Conservation (phyloP, 2,329 filamentous ascomycete species). For the Cladosporium sp. region DNA sequence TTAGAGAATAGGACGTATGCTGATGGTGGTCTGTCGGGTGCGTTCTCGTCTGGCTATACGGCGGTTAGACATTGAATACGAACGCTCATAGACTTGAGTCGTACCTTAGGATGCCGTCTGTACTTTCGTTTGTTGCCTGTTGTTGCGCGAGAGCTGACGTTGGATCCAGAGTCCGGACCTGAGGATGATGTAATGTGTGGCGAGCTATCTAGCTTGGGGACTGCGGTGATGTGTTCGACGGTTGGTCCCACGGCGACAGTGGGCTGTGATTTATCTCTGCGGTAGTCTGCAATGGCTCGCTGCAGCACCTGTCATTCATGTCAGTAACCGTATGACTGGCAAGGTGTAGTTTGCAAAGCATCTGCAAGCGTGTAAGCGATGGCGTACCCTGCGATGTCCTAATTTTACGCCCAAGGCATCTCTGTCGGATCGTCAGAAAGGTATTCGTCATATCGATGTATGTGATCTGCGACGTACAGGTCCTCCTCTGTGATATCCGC, state of each 20-base stretch:
- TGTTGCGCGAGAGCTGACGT: neutral
- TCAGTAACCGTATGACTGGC: neutral
- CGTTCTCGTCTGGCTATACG: slow-evolving; percentile 70
- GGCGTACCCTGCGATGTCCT: slow-evolving; percentile 73
- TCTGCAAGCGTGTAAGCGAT: neutral
- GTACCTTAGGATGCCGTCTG: slow-evolving; percentile 73
- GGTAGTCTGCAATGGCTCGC: slow-evolving; percentile 72
- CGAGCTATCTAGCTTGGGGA: neutral
- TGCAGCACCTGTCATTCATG: slow-evolving; percentile 72
- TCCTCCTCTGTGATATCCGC: slow-evolving; percentile 84
- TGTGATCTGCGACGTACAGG: slow-evolving; percentile 57
- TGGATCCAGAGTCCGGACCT: neutral
- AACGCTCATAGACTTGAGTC: slow-evolving; percentile 28
- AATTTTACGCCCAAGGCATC: slow-evolving; percentile 76
- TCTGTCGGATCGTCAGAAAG: slow-evolving; percentile 43
- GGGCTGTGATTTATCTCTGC: slow-evolving; percentile 53
- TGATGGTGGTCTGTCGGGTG: slow-evolving; percentile 76
- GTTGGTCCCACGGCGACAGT: neutral
- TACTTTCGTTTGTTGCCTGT: slow-evolving; percentile 68
- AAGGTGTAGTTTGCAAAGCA: neutral
- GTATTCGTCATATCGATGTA: neutral
- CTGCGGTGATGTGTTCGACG: neutral
- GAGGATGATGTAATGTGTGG: neutral
- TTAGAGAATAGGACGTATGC: slow-evolving; percentile 87
- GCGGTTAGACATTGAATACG: neutral